phyloP scores from a whole-genome alignment of 2,329 filamentous ascomycete genomes.

The Pseudovirgaria hyperparasitica region DNA sequence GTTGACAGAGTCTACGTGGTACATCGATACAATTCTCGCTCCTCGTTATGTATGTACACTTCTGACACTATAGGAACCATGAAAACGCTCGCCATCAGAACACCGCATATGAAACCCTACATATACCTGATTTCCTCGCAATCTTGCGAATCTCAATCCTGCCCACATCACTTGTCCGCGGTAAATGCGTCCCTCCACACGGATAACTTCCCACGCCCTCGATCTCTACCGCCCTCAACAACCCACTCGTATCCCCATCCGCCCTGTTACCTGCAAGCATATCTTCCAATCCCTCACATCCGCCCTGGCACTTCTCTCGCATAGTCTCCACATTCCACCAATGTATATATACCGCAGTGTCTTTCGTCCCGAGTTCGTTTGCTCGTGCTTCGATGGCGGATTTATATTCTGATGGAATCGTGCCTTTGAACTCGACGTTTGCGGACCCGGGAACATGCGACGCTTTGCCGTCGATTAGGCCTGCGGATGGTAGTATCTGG shows the following conservation, averaged over 20 bases:
- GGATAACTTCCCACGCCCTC: constrained; percentile 57
- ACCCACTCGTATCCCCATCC: constrained; percentile 9
- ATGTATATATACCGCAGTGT: constrained; percentile 35
- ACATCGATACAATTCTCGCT: too few relatives aligned
- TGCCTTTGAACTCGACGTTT: constrained; percentile 53
- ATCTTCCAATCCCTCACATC: constrained; percentile 34
- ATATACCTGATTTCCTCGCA: constrained; percentile 48
- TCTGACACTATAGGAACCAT: too few relatives aligned
- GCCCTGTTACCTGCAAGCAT: too few relatives aligned
- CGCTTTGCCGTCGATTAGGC: constrained; percentile 56
- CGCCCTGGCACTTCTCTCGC: constrained; percentile 22
- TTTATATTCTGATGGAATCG: constrained; percentile 44
- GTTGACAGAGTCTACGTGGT: too few relatives aligned
- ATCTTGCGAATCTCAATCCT: constrained; percentile 56
- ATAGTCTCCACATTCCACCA: constrained; percentile 59
- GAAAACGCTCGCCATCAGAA: too few relatives aligned
- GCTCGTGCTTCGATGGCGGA: constrained; percentile 45
- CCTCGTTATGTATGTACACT: too few relatives aligned
- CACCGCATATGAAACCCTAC: too few relatives aligned
- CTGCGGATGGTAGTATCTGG: constrained; percentile 40
- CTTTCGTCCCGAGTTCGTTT: constrained; percentile 42
- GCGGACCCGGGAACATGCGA: constrained; percentile 58
- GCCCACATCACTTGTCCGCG: constrained; percentile 44
- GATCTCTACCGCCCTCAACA: constrained; percentile 53
- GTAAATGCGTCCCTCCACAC: constrained; percentile 64